Percentiles rank a stretch among this genome's conserved stretches.
phyloP scores from a whole-genome alignment of 2,329 filamentous ascomycete species.

The Escovopsis weberi region DNA sequence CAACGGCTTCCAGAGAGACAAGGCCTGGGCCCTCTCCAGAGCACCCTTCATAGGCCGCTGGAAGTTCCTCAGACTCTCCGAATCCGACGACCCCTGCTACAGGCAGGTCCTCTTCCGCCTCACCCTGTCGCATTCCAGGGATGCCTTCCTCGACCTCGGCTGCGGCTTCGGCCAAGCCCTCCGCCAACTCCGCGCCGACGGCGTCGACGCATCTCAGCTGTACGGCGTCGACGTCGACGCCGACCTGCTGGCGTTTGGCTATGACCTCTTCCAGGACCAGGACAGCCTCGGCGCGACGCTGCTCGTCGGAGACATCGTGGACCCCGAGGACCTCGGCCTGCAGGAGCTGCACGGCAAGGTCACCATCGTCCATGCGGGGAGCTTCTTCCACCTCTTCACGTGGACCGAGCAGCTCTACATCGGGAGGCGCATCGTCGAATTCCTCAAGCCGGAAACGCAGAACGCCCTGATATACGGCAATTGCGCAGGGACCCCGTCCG shows the following conservation, averaged over 20 bases:
- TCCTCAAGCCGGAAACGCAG: conserved; percentile 28
- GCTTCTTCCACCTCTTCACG: conserved; percentile 36
- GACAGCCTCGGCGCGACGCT: conserved; percentile 31
- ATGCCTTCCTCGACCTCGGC: conserved; percentile 33
- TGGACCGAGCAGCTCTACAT: conserved; percentile 32
- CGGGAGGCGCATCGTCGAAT: conserved; percentile 28
- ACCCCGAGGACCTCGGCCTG: conserved; percentile 22
- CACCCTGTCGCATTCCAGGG: conserved; percentile 21
- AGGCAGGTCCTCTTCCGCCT: conserved; percentile 28
- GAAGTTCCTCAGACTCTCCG: conserved; percentile 31
- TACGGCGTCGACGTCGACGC: conserved; percentile 34
- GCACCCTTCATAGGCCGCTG: conserved; percentile 34
- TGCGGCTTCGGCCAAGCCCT: conserved; percentile 37
- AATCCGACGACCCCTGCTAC: conserved; percentile 27
- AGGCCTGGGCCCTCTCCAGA: conserved; percentile 29
- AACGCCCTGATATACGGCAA: conserved; percentile 36
- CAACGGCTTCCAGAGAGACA: conserved; percentile 23
- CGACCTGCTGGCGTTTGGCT: conserved; percentile 41
- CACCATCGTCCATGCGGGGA: conserved; percentile 33
- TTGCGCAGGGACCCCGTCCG: conserved; percentile 28
- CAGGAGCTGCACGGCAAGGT: conserved; percentile 23
- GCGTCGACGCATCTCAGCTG: conserved; percentile 32
- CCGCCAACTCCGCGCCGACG: conserved; percentile 34
- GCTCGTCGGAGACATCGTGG: conserved; percentile 35
- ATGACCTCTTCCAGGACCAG: conserved; percentile 49